Evolutionary conservation across 805 yeast genomes (phyloP).

Genomic region (Candida arabinofermentans): DNA sequence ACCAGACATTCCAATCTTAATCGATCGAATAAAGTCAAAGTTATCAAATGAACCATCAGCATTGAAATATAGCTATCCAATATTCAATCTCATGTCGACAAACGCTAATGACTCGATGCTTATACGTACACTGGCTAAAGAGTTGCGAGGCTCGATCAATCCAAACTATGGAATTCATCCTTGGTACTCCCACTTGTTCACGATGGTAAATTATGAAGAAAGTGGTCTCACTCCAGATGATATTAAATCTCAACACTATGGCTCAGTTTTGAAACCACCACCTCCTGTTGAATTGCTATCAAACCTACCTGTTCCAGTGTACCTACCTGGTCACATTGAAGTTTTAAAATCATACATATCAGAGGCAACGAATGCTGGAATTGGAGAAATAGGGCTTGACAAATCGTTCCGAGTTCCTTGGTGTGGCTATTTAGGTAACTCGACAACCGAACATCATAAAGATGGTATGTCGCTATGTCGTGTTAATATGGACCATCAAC

Average conservation of each 20-base stretch:
- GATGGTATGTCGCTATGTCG: slow-evolving; percentile 31
- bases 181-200: slow-evolving; percentile 76
- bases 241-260: slow-evolving; percentile 53
- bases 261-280: slow-evolving; percentile 40
- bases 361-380: slow-evolving; percentile 29
- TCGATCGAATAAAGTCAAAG: slow-evolving; percentile 1
- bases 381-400: slow-evolving; percentile 94
- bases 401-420: slow-evolving; percentile 65
- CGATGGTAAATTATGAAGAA: slow-evolving; percentile 21
- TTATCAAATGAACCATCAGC: slow-evolving; percentile 1
- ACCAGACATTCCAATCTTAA: slow-evolving; percentile 5
- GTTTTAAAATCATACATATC: slow-evolving; percentile 31
- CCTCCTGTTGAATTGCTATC: slow-evolving; percentile 38
- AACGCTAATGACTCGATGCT: slow-evolving; percentile 35
- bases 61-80: not conserved
- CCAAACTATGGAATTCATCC: slow-evolving; percentile 83
- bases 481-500: slow-evolving; percentile 67
- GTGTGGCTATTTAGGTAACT: slow-evolving; percentile 46
- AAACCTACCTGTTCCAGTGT: slow-evolving; percentile 59
- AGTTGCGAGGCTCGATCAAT: slow-evolving; percentile 22
- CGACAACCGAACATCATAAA: slow-evolving; percentile 2
- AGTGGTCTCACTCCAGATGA: slow-evolving; percentile 9
- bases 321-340: slow-evolving; percentile 34
- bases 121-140: slow-evolving; percentile 19
- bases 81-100: slow-evolving; percentile 45